phyloP scores from a whole-genome alignment of 2,329 filamentous ascomycete species.

The Cladosporium cucumerinum region DNA sequence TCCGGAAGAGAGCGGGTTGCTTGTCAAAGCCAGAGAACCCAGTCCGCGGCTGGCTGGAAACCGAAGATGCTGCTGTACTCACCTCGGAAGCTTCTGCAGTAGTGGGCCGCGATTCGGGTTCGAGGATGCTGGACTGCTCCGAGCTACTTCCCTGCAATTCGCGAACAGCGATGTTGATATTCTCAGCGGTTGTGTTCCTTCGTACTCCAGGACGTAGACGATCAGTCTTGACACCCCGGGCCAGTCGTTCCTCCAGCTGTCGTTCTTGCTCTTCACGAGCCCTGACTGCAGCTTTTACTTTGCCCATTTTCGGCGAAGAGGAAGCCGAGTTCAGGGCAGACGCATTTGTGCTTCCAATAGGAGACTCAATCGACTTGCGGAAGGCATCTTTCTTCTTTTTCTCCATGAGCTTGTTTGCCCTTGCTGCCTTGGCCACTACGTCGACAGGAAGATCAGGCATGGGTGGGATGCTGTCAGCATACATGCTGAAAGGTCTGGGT shows the following conservation, averaged over 20 bases:
- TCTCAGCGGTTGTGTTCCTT: neutral
- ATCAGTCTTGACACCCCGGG: neutral
- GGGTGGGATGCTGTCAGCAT: constrained; percentile 28
- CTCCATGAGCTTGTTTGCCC: constrained; percentile 22
- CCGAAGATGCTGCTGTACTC: constrained; percentile 13
- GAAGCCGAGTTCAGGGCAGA: constrained; percentile 3
- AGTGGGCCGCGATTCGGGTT: constrained; percentile 8
- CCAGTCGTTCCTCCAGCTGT: neutral
- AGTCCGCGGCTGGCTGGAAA: constrained; percentile 20
- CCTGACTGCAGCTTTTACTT: constrained; percentile 7
- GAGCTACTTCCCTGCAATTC: constrained; percentile 19
- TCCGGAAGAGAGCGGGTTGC: constrained; percentile 31
- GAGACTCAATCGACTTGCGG: neutral
- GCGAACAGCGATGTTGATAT: constrained; percentile 5
- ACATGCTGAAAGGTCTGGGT: constrained; percentile 19
- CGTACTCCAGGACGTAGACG: neutral
- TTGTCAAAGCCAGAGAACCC: constrained; percentile 30
- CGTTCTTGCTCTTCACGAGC: constrained; percentile 13
- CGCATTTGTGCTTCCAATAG: neutral
- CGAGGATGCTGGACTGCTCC: constrained; percentile 18
- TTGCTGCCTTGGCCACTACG: constrained; percentile 25
- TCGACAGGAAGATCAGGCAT: constrained; percentile 33
- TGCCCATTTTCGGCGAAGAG: constrained; percentile 6
- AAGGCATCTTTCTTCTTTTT: constrained; percentile 8
- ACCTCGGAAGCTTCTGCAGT: constrained; percentile 4